phyloP scores from a whole-genome alignment of 2,329 filamentous ascomycete species.

The Tolypocladium cylindrosporum region DNA sequence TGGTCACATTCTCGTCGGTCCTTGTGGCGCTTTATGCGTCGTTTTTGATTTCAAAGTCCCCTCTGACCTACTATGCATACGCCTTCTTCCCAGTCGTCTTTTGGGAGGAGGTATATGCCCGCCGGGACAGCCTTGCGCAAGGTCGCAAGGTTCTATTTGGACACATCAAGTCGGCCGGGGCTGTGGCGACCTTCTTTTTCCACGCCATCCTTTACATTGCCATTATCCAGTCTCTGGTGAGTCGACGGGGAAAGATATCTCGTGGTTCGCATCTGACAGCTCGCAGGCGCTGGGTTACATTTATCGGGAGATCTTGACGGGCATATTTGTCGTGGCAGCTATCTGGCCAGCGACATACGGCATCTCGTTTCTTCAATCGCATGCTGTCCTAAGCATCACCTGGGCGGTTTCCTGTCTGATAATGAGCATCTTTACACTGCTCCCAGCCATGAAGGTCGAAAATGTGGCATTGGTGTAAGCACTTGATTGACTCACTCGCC shows the following conservation, averaged over 20 bases:
- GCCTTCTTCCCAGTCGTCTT: conserved; percentile 87
- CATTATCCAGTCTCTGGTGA: conserved; percentile 68
- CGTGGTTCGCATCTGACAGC: conserved; percentile 3
- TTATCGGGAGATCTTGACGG: conserved; percentile 75
- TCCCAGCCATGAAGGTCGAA: conserved; percentile 81
- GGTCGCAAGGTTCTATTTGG: conserved; percentile 61
- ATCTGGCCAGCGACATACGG: conserved; percentile 75
- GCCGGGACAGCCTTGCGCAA: conserved; percentile 56
- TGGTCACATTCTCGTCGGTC: conserved; percentile 61
- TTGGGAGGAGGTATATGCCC: conserved; percentile 90
- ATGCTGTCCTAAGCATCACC: conserved; percentile 51
- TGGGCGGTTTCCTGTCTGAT: conserved; percentile 70
- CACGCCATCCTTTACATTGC: conserved; percentile 60
- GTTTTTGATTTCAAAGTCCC: conserved; percentile 70
- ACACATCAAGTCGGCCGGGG: conserved; percentile 51
- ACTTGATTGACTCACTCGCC: conserved; percentile 15
- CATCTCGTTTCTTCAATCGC: conserved; percentile 55
- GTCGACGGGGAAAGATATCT: conserved; percentile 12
- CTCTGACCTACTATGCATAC: conserved; percentile 80
- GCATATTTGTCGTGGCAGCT: conserved; percentile 64
- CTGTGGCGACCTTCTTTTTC: conserved; percentile 48
- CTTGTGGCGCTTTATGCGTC: conserved; percentile 70
- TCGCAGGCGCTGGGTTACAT: conserved; percentile 81
- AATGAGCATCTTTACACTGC: conserved; percentile 86
- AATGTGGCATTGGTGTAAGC: conserved; percentile 60